Conservation (phyloP, 129 eudicot species). For the Arctium minus region DNA sequence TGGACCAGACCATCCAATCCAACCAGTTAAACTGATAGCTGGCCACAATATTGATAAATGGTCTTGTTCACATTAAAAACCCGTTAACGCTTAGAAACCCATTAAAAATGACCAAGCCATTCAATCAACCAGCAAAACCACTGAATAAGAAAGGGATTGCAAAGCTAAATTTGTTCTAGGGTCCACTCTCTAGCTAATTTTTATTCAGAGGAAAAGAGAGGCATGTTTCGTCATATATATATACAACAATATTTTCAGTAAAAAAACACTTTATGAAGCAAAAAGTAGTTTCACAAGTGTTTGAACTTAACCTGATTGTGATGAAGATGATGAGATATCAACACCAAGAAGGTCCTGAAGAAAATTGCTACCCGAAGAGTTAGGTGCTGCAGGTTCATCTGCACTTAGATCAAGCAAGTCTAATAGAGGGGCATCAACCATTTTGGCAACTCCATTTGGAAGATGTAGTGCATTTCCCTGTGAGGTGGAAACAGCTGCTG, state of each 20-base stretch:
- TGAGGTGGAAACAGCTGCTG: slow-evolving; percentile 62
- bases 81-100: neutral
- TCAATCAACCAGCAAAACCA: neutral
- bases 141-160: neutral
- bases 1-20: neutral
- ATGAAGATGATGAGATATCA: slow-evolving; percentile 54
- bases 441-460: slow-evolving; percentile 79
- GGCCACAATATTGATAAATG: neutral
- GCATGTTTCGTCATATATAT: neutral
- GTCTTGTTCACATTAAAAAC: neutral
- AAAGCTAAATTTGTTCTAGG: neutral
- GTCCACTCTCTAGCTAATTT: neutral
- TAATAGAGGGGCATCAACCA: slow-evolving; percentile 66
- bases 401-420: slow-evolving; percentile 84
- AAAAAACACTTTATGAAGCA: neutral
- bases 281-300: slow-evolving; percentile 1
- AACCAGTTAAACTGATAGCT: neutral
- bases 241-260: neutral
- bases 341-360: slow-evolving; percentile 97
- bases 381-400: slow-evolving; percentile 74
- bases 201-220: neutral
- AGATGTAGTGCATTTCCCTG: slow-evolving; percentile 47
- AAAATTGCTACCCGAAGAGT: slow-evolving; percentile 76
- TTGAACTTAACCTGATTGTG: slow-evolving; percentile 60
- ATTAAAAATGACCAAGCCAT: neutral